These are phyloP conservation scores for Diversispora epigaea DNA, from an alignment of 192 early-diverging fungal species.

Conservation along the genomic window DNA sequence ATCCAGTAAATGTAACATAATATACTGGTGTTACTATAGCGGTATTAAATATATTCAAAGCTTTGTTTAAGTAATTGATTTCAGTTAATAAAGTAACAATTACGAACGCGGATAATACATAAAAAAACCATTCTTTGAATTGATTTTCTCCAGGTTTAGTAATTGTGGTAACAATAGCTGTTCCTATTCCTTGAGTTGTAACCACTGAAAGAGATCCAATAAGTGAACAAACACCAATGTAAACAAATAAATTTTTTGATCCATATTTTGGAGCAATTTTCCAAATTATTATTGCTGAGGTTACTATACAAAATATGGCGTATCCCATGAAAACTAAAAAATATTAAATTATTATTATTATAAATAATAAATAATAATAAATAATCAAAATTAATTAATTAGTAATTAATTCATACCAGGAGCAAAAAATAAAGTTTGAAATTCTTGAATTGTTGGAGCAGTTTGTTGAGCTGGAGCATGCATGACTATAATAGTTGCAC, in stretches of 20 bases:
- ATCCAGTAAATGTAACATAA: slow-evolving; percentile 72
- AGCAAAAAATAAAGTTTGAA: slow-evolving; percentile 60
- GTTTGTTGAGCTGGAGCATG: slow-evolving; percentile 62
- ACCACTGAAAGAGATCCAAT: slow-evolving; percentile 67
- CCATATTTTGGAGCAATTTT: slow-evolving; percentile 61
- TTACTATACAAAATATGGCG: slow-evolving; percentile 44
- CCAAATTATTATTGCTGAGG: slow-evolving; percentile 48
- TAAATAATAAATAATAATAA: slow-evolving; percentile 19
- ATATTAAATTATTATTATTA: neutral
- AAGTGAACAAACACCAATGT: slow-evolving; percentile 53
- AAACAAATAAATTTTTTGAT: slow-evolving; percentile 52
- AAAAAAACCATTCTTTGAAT: slow-evolving; percentile 68
- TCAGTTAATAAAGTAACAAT: slow-evolving; percentile 52
- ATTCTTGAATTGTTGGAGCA: slow-evolving; percentile 75
- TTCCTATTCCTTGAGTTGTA: slow-evolving; percentile 66
- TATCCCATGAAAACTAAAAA: slow-evolving; percentile 53
- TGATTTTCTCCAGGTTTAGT: slow-evolving; percentile 50
- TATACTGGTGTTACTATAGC: slow-evolving; percentile 75
- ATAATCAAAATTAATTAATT: slow-evolving; percentile 42
- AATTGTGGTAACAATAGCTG: slow-evolving; percentile 61
- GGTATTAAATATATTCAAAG: slow-evolving; percentile 68
- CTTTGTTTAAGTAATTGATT: slow-evolving; percentile 72
- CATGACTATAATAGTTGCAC: slow-evolving; percentile 52
- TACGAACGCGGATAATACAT: slow-evolving; percentile 60
- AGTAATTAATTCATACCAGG: slow-evolving; percentile 48